phyloP scores from a whole-genome alignment of 768 basidiomycete species.

The Cubamyces lactineus region DNA sequence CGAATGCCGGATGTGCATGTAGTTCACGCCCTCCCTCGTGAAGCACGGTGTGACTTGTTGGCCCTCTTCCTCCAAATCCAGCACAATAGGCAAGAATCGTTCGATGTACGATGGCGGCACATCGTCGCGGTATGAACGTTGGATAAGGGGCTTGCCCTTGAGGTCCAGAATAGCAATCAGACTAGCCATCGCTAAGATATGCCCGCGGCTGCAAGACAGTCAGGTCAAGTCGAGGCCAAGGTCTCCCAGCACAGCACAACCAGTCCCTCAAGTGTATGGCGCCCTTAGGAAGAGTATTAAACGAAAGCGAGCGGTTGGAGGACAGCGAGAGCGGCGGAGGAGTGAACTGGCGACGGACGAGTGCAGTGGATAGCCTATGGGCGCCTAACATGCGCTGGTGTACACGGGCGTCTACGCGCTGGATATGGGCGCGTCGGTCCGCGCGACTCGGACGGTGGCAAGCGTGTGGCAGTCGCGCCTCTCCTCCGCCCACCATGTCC shows the following conservation, averaged over 20 bases:
- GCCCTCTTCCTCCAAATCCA: constrained; percentile 97
- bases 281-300: no score
- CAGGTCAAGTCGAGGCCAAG: no score
- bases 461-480: constrained; percentile 17
- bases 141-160: constrained; percentile 98
- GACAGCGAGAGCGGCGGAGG: neutral
- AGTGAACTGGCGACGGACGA: neutral
- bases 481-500: constrained; percentile 17
- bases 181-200: constrained; percentile 47
- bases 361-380: neutral
- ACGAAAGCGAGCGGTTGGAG: neutral
- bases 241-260: no score
- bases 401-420: constrained; percentile 6
- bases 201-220: no score
- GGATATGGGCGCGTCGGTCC: constrained; percentile 17
- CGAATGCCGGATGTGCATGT: constrained; percentile 97
- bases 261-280: no score
- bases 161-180: constrained; percentile 95
- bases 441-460: constrained; percentile 10
- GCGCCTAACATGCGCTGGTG: neutral
- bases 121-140: constrained; percentile 95
- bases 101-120: constrained; percentile 89
- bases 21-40: constrained; percentile 93
- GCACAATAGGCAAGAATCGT: constrained; percentile 87
- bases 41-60: constrained; percentile 97